These are phyloP conservation scores for Tolypocladium paradoxum DNA, from an alignment of 2,329 filamentous ascomycete species.

Conservation along the genomic window DNA sequence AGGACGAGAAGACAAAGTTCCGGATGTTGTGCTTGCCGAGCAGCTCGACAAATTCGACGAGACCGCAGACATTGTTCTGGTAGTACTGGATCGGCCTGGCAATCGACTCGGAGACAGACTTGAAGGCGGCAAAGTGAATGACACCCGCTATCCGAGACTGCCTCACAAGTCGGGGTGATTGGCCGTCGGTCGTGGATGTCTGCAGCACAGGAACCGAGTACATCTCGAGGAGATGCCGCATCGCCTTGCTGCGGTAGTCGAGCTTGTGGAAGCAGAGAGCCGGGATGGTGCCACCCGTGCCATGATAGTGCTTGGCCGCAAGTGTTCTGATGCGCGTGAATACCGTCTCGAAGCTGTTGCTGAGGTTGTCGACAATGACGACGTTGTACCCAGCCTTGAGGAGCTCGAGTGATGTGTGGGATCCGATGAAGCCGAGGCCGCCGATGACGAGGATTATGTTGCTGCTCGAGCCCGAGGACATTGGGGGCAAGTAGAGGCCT, in stretches of 20 bases:
- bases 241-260: slow-evolving; percentile 25
- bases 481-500: neutral
- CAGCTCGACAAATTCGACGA: slow-evolving; percentile 46
- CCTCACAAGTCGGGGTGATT: slow-evolving; percentile 4
- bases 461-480: neutral
- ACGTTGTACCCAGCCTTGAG: slow-evolving; percentile 43
- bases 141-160: slow-evolving; percentile 44
- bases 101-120: slow-evolving; percentile 55
- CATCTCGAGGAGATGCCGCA: slow-evolving; percentile 25
- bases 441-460: slow-evolving; percentile 37
- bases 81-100: slow-evolving; percentile 51
- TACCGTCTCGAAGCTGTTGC: slow-evolving; percentile 29
- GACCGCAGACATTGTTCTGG: slow-evolving; percentile 54
- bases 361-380: slow-evolving; percentile 33
- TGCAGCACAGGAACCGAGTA: slow-evolving; percentile 14
- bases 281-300: slow-evolving; percentile 10
- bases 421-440: slow-evolving; percentile 44
- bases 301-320: slow-evolving; percentile 14
- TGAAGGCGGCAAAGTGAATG: slow-evolving; percentile 61
- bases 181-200: neutral
- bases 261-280: slow-evolving; percentile 25
- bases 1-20: slow-evolving; percentile 58
- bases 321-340: slow-evolving; percentile 8
- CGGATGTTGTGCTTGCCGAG: slow-evolving; percentile 51
- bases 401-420: slow-evolving; percentile 42